Evolutionary conservation across 2,329 filamentous ascomycete genomes (phyloP).

Genomic region (Fusarium sp.): DNA sequence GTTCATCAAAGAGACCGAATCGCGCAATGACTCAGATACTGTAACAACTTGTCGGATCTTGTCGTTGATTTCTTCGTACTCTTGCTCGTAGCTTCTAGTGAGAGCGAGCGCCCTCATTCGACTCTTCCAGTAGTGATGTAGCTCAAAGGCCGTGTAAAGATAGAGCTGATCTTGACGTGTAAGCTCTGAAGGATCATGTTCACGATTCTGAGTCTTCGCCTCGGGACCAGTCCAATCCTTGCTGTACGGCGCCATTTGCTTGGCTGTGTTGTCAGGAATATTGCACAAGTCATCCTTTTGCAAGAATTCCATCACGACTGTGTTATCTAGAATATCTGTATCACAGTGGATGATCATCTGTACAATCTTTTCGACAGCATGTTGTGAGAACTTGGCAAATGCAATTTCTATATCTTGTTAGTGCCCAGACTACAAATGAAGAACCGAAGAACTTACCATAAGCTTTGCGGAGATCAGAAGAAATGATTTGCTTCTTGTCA

Average conservation of each 20-base stretch:
- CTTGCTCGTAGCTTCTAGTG: slow-evolving; percentile 85
- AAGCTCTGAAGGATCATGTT: slow-evolving; percentile 89
- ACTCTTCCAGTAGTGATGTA: slow-evolving; percentile 99
- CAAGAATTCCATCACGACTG: slow-evolving; percentile 96
- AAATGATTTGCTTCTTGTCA: slow-evolving; percentile 98
- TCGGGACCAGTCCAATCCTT: slow-evolving; percentile 96
- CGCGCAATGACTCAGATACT: slow-evolving; percentile 90
- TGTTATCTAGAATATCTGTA: slow-evolving; percentile 87
- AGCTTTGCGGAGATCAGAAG: slow-evolving; percentile 87
- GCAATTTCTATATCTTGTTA: slow-evolving; percentile 78
- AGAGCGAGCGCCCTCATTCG: slow-evolving; percentile 92
- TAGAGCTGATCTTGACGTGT: slow-evolving; percentile 97
- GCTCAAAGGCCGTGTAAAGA: slow-evolving; percentile 90
- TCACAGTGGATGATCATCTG: slow-evolving; percentile 98
- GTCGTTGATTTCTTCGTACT: slow-evolving; percentile 91
- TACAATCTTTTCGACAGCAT: slow-evolving; percentile 86
- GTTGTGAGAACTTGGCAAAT: slow-evolving; percentile 91
- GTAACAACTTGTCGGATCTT: slow-evolving; percentile 89
- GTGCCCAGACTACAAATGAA: slow-evolving; percentile 8
- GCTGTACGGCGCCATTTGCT: slow-evolving; percentile 94
- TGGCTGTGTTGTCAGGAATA: slow-evolving; percentile 90
- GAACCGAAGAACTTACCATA: slow-evolving; percentile 71
- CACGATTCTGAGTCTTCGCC: slow-evolving; percentile 81
- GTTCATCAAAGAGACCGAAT: slow-evolving; percentile 95
- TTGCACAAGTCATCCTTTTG: slow-evolving; percentile 94